Evolutionary conservation across 176 grass and related monocot species (phyloP).

Genomic region (Musa troglodytarum): DNA sequence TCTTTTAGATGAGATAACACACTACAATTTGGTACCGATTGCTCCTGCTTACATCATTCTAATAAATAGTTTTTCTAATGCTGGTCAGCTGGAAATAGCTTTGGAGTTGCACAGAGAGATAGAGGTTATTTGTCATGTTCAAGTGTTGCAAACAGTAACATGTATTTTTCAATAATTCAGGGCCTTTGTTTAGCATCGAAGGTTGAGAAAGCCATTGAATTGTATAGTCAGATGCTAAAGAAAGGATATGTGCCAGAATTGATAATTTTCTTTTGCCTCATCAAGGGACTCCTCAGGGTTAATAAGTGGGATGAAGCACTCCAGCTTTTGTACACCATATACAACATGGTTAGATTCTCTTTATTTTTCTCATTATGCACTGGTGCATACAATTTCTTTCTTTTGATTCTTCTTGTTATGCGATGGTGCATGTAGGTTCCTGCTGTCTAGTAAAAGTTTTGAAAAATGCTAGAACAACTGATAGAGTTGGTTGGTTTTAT

Average conservation of each 20-base stretch:
- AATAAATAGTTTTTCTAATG: conserved; percentile 71
- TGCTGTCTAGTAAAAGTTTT: no score
- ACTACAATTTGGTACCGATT: conserved; percentile 44
- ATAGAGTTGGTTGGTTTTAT: no score
- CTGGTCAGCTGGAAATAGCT: conserved; percentile 64
- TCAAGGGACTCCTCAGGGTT: conserved; percentile 57
- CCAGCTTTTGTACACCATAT: conserved; percentile 66
- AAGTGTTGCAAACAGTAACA: conserved; percentile 31
- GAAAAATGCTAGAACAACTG: no score
- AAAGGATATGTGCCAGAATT: conserved; percentile 51
- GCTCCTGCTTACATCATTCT: conserved; percentile 64
- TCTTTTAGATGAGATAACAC: conserved; percentile 58
- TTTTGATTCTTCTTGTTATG: no score
- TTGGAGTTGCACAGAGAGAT: conserved; percentile 81
- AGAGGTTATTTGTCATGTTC: conserved; percentile 31
- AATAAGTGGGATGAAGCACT: conserved; percentile 84
- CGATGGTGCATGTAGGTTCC: no score
- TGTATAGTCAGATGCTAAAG: conserved; percentile 69
- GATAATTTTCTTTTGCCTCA: conserved; percentile 54
- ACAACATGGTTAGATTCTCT: conserved; percentile 51
- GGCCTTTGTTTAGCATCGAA: conserved; percentile 74
- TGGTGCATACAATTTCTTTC: background rate
- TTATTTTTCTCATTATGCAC: background rate
- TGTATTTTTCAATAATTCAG: conserved; percentile 51
- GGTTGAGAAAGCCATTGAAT: conserved; percentile 66